Evolutionary conservation across 208 protist species (phyloP).

Genomic region (Acanthamoeba culbertsoni): DNA sequence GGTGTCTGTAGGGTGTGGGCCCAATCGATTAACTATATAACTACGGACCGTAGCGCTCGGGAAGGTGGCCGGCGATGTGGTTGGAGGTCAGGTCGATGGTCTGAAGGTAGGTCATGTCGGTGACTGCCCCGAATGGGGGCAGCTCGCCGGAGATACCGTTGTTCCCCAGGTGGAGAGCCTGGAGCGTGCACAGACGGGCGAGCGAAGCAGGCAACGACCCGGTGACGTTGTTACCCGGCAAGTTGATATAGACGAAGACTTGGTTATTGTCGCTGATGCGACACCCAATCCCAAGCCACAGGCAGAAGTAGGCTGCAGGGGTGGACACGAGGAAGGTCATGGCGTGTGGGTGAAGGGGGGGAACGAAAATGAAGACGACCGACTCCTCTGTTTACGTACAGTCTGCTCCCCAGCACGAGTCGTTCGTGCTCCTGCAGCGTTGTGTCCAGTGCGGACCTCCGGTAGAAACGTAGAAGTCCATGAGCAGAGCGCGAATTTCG

Average conservation of each 20-base stretch:
- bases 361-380: background rate
- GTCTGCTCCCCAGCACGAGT: background rate
- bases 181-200: background rate
- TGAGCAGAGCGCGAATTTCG: background rate
- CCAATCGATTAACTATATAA: background rate
- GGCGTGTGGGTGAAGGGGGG: background rate
- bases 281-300: background rate
- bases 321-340: background rate
- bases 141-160: background rate
- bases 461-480: background rate
- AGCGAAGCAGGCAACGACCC: background rate
- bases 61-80: background rate
- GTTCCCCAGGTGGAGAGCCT: background rate
- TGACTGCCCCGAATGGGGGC: background rate
- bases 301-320: background rate
- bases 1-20: background rate
- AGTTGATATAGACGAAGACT: background rate
- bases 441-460: background rate
- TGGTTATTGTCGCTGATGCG: background rate
- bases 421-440: background rate
- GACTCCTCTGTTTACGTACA: background rate
- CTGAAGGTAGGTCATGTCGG: background rate
- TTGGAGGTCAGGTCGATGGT: background rate
- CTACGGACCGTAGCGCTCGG: background rate
- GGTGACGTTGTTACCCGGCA: background rate